Conservation (phyloP, 1,139 yeast species). For the Komagataea norvegica region DNA sequence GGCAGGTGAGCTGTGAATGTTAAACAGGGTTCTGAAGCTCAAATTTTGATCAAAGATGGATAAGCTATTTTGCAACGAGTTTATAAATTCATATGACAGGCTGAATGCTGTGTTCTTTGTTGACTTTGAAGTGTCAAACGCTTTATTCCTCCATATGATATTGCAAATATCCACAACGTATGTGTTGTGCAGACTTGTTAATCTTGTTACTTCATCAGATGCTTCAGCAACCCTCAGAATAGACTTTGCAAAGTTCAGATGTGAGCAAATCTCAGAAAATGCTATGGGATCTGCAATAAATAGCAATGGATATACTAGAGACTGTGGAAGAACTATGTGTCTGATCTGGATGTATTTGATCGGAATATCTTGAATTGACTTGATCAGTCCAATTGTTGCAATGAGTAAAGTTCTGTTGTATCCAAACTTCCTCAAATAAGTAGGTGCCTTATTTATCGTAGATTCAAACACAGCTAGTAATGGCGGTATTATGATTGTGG, state of each 20-base stretch:
- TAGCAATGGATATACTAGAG: slow-evolving; percentile 35
- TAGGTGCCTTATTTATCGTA: background rate
- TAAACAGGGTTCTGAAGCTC: slow-evolving; percentile 38
- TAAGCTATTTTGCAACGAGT: slow-evolving; percentile 34
- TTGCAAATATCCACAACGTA: slow-evolving; percentile 59
- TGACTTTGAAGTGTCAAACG: slow-evolving; percentile 26
- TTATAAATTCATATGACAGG: slow-evolving; percentile 33
- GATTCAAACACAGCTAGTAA: background rate
- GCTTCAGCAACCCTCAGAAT: slow-evolving; percentile 26
- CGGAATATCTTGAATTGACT: slow-evolving; percentile 25
- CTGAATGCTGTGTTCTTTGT: slow-evolving; percentile 35
- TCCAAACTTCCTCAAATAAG: slow-evolving; percentile 1
- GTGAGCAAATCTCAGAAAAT: slow-evolving; percentile 46
- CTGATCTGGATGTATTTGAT: slow-evolving; percentile 20
- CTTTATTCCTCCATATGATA: slow-evolving; percentile 58
- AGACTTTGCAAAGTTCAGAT: slow-evolving; percentile 41
- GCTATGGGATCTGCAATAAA: slow-evolving; percentile 40
- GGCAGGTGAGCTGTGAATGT: slow-evolving; percentile 52
- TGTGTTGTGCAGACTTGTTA: slow-evolving; percentile 43
- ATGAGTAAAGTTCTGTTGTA: slow-evolving; percentile 21
- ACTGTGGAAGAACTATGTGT: slow-evolving; percentile 37
- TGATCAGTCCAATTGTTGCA: slow-evolving; percentile 23
- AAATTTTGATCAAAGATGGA: slow-evolving; percentile 32
- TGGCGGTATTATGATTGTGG: background rate
- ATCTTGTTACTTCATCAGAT: slow-evolving; percentile 24